These are phyloP conservation scores for Cystobasidium slooffiae DNA, from an alignment of 1,284 basidiomycete species.

Conservation along the genomic window DNA sequence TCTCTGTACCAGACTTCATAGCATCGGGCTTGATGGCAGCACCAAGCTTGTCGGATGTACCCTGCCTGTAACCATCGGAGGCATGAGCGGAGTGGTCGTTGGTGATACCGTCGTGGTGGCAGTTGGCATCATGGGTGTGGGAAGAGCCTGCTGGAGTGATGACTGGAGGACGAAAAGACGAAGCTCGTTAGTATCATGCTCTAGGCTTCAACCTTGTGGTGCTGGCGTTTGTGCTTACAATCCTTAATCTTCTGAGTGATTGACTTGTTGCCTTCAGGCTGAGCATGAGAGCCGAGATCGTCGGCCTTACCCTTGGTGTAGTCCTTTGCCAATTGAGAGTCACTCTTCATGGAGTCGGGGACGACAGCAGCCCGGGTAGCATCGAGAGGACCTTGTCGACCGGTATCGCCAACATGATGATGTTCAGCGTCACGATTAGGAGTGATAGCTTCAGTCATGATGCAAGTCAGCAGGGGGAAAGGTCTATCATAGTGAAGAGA, in stretches of 20 bases:
- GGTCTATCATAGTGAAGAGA: not conserved
- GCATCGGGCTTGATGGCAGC: conserved; percentile 38
- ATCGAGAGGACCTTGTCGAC: conserved; percentile 22
- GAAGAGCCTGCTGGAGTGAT: conserved; percentile 6
- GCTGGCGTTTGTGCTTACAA: not conserved
- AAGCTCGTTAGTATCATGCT: not conserved
- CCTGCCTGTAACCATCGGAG: conserved; percentile 25
- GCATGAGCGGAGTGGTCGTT: conserved; percentile 6
- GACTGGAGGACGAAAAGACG: not conserved
- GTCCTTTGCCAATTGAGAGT: conserved; percentile 18
- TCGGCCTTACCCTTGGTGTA: conserved; percentile 24
- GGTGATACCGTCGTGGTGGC: not conserved
- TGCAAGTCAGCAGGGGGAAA: not conserved
- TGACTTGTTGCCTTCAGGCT: conserved; percentile 33
- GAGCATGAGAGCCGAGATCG: conserved; percentile 15
- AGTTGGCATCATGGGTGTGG: conserved; percentile 7
- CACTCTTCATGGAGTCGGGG: conserved; percentile 34
- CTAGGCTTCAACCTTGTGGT: not conserved
- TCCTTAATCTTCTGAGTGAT: conserved; percentile 41
- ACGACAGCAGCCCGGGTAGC: conserved; percentile 10
- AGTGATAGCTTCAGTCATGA: not conserved
- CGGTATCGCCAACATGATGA: conserved; percentile 23
- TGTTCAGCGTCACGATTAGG: conserved; percentile 4
- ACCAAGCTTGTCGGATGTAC: conserved; percentile 10
- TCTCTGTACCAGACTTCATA: conserved; percentile 21